These are phyloP conservation scores for Rossbeevera mucosa DNA, from an alignment of 768 basidiomycete species.

Conservation along the genomic window DNA sequence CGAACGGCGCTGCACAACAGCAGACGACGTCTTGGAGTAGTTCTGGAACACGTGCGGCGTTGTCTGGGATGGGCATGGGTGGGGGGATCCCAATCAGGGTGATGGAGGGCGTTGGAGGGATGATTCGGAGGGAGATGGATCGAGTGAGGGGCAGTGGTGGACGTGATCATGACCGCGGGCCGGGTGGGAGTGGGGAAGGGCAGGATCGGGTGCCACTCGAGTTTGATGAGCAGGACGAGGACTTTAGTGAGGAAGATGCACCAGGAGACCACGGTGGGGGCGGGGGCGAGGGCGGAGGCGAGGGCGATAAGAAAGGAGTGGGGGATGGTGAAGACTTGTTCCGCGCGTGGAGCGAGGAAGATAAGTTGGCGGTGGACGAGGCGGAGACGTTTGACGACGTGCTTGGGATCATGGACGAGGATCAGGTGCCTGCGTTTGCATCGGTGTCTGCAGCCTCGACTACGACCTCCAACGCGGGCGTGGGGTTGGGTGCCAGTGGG, in stretches of 20 bases:
- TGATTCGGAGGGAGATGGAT: slow-evolving; percentile 49
- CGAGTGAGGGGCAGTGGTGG: slow-evolving; percentile 12
- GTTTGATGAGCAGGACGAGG: slow-evolving; percentile 70
- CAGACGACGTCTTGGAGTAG: slow-evolving; percentile 13
- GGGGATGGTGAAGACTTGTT: slow-evolving; percentile 21
- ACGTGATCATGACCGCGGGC: not conserved
- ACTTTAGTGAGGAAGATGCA: slow-evolving; percentile 35
- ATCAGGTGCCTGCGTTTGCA: slow-evolving; percentile 20
- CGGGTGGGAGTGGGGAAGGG: not conserved
- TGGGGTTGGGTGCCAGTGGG: not conserved
- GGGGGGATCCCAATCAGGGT: slow-evolving; percentile 48
- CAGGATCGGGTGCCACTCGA: slow-evolving; percentile 36
- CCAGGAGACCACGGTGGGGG: not conserved
- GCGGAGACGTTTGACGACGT: slow-evolving; percentile 33
- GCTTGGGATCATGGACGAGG: slow-evolving; percentile 31
- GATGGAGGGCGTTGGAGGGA: slow-evolving; percentile 57
- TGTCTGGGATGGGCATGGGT: slow-evolving; percentile 17
- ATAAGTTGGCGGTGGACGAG: slow-evolving; percentile 29
- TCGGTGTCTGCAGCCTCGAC: not conserved
- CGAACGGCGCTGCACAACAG: slow-evolving; percentile 53
- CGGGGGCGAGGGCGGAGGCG: not conserved
- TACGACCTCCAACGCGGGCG: not conserved
- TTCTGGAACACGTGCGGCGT: slow-evolving; percentile 11
- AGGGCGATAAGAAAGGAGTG: not conserved
- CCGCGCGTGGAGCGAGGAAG: slow-evolving; percentile 27